Evolutionary conservation across 2,329 filamentous ascomycete genomes (phyloP).

Genomic region (Sarocladiaceae sp.): DNA sequence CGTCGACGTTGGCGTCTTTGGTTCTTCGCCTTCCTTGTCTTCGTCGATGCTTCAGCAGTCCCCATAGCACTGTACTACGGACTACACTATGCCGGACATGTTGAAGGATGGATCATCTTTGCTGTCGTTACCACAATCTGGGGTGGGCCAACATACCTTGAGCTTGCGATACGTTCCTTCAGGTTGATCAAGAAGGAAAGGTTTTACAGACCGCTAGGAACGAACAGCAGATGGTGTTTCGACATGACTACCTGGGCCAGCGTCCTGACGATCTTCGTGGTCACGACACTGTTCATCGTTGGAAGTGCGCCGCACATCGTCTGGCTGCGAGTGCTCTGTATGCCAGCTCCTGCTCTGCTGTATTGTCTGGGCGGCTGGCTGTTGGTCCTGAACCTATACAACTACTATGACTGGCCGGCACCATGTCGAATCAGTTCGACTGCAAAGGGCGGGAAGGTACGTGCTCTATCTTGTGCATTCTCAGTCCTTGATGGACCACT

Average conservation of each 20-base stretch:
- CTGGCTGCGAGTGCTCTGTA: constrained; percentile 44
- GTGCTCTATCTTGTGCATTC: too few species aligned
- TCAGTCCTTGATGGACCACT: too few species aligned
- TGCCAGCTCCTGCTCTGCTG: constrained; percentile 47
- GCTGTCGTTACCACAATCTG: constrained; percentile 52
- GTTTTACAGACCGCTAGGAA: constrained; percentile 46
- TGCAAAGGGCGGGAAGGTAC: constrained; percentile 45
- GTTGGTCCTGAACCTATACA: constrained; percentile 30
- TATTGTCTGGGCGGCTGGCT: constrained; percentile 41
- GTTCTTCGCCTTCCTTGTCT: constrained; percentile 42
- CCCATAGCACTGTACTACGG: constrained; percentile 51
- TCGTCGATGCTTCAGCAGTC: constrained; percentile 38
- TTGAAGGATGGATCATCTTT: constrained; percentile 40
- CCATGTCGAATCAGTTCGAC: constrained; percentile 63
- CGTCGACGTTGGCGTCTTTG: constrained; percentile 38
- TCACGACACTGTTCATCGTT: constrained; percentile 46
- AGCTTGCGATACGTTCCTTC: constrained; percentile 44
- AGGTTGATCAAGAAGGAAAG: constrained; percentile 44
- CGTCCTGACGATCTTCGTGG: constrained; percentile 41
- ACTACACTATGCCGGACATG: constrained; percentile 36
- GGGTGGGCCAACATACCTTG: constrained; percentile 50
- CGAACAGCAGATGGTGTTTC: constrained; percentile 41
- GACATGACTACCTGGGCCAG: constrained; percentile 45
- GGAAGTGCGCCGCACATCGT: constrained; percentile 47
- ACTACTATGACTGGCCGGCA: constrained; percentile 36